Percentiles rank a stretch among this genome's conserved stretches.
phyloP scores from a whole-genome alignment of 2,329 filamentous ascomycete genomes.

The Colletotrichum viniferum region DNA sequence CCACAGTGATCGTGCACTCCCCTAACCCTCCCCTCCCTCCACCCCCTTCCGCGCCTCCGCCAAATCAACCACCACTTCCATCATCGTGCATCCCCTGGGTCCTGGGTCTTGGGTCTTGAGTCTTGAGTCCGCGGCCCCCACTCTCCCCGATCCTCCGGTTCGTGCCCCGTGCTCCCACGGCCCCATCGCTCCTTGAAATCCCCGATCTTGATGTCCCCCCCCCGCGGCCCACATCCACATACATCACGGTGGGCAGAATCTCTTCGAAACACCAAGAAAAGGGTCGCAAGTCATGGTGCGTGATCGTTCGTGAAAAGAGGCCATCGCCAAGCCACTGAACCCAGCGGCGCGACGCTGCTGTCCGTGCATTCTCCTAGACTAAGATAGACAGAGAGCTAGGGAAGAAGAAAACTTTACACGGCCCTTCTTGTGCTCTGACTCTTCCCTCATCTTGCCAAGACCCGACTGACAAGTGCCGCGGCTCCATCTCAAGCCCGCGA shows the following conservation, averaged over 20 bases:
- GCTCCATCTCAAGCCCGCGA: background rate
- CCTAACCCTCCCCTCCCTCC: background rate
- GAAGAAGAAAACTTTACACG: background rate
- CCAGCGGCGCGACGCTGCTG: background rate
- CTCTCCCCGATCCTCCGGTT: background rate
- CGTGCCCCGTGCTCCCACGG: background rate
- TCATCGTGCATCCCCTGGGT: background rate
- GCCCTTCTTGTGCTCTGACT: background rate
- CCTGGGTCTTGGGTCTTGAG: background rate
- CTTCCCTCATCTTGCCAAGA: background rate
- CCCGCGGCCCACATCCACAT: background rate
- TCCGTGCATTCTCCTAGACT: background rate
- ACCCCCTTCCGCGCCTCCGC: background rate
- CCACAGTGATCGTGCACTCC: background rate
- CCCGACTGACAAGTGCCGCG: background rate
- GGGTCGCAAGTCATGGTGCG: background rate
- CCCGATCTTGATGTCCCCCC: background rate
- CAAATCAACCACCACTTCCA: background rate
- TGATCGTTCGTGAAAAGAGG: background rate
- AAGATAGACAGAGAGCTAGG: background rate
- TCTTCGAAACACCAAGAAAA: background rate
- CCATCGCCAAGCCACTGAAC: background rate
- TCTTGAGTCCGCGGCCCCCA: background rate
- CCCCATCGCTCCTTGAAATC: background rate
- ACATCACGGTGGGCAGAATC: background rate